Base-by-base conservation (phyloP, 208 protist species). In the Leishmania arabica region DNA sequence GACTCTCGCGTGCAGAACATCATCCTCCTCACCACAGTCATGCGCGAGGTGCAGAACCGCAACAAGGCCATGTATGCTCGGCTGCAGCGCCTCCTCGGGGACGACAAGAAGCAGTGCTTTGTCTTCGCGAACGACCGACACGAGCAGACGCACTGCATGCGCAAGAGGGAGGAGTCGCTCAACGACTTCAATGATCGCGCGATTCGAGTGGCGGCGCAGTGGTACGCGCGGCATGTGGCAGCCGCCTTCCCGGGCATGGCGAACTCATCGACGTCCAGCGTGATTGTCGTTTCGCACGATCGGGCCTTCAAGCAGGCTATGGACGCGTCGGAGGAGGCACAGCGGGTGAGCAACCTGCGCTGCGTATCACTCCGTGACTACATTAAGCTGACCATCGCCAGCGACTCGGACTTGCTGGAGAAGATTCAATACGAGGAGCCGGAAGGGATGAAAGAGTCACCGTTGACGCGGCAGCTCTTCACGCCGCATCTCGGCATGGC, bases 51-150 rank as follows among this genome's bases (percentile, higher is more conserved):
- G 65, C 89, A 96, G 80, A 95, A 97, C 74, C 90, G 92, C 75
- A 98, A 98, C 82, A 93, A 95, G 75, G 90, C 82, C 73, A 90
- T 98, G 49, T 98, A 98, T 86, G 90, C 94, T 5, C 88, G 96
- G 24, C 77, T 98, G n/a, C 91, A 96, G 73, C 78, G 86, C 62
- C 72, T 99, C 51, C 66, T 98, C n/a, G 56, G 60, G 34, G 92
- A 95, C 65, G 84, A 90, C 53, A 49, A 58, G 9, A 96, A 95
- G 75, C 88, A 87, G 49, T 97, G 93, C 89, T 97, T 95, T 83
- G 94, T 96, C n/a, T 98, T 99, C 78, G 90, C 91, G 5, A 98
- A 99, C 82, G 96, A 99, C 82, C 87, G 89, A 45, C 96, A 98
- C 79, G 92, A 96, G 79, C 95, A 98, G 81, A 98, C 96, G 27